Base-by-base conservation (phyloP, 768 basidiomycete species). In the Favolaschia claudopus region DNA sequence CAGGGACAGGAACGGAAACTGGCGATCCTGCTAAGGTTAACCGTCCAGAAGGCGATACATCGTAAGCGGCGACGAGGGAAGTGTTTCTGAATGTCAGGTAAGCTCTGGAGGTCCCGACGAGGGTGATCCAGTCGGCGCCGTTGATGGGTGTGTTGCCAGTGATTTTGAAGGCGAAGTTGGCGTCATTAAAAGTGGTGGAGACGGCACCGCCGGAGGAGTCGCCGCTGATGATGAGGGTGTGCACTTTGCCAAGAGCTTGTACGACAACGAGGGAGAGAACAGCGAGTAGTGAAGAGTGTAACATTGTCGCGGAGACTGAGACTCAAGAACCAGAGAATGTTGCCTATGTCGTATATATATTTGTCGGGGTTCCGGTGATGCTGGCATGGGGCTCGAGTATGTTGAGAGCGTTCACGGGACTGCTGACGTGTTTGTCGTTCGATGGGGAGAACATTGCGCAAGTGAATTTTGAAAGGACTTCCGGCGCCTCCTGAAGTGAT, bases 221-320 rank as follows among this genome's bases (percentile, higher is more conserved):
- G 7, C 58, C 58, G 27, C 51, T 60, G 51, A 60, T 60, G 45
- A 60, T 60, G 38, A 60, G 58, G 37, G 58, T 60, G n/a, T 53
- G 58, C n/a, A 29, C 34, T 5, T 37, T 36, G 3, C 15, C 50
- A 17, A 40, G 14, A 6, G 32, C n/a, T 13, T 52, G 29, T 14
- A 4, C 4, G 24, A n/a, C 33, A 29, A 46, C 17, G 27, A 46
- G n/a, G 32, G 25, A 17, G n/a, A 59, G 43, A 27, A 47, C 19
- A 36, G 34, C 8, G 10, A 32, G 31, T 10, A 50, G 33, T 1
- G 29, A 48, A 20, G 27, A 48, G 20, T 42, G 9, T 33, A 56
- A 47, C 22, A 5, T 31, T 22, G 29, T 40, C 14, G 49, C n/a
- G 17, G 22, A 29, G 20, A 19, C 32, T 34, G 28, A n/a, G n/a